phyloP scores from a whole-genome alignment of 371 early-diverging fungal species.

The Capillidium rhysosporum region DNA sequence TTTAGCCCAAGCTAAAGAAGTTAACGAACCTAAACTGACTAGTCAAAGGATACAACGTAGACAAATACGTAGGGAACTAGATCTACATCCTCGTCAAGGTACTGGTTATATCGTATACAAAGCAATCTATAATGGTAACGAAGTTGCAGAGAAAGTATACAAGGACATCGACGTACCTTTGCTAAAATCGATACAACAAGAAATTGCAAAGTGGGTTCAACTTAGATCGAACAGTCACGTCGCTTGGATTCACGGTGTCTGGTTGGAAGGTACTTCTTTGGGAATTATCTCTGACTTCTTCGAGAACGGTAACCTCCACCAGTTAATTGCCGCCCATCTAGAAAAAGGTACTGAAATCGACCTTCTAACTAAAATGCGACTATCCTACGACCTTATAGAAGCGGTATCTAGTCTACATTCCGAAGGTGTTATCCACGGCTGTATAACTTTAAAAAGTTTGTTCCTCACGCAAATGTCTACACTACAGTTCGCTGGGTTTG shows the following conservation, averaged over 20 bases:
- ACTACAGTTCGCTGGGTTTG: conserved; percentile 1
- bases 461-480: background rate
- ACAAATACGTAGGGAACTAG: background rate
- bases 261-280: conserved; percentile 2
- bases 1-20: background rate
- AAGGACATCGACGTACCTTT: background rate
- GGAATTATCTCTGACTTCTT: conserved; percentile 3
- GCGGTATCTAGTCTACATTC: background rate
- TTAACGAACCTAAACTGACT: background rate
- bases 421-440: background rate
- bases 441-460: background rate
- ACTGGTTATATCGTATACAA: background rate
- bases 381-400: background rate
- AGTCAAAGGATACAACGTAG: background rate
- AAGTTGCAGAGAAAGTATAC: conserved; percentile 5
- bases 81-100: background rate
- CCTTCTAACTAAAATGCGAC: background rate
- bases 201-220: background rate
- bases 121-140: background rate
- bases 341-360: background rate
- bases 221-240: background rate
- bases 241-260: conserved; percentile 1
- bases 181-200: conserved; percentile 1
- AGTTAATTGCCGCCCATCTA: background rate
- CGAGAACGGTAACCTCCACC: background rate